Percentiles rank a stretch among this genome's conserved stretches.
These are phyloP conservation scores for Henckelia pumila DNA, from an alignment of 257 asterid genomes.

Conservation along the genomic window DNA sequence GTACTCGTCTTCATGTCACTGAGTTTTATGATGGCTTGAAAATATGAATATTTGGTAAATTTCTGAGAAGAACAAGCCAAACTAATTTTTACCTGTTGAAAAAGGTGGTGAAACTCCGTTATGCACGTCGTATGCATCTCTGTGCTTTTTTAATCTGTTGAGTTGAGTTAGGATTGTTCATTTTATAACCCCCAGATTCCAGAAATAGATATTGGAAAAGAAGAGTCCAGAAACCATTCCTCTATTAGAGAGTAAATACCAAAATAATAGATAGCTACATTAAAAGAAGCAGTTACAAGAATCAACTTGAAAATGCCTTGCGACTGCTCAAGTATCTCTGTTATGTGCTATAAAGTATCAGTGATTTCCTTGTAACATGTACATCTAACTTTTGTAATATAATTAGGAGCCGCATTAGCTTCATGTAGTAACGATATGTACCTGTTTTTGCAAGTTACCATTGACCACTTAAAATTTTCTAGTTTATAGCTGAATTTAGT, in stretches of 20 bases:
- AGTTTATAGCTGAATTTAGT: not conserved
- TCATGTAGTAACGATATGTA: not conserved
- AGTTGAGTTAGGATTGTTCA: no score
- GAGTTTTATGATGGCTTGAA: conserved; percentile 20
- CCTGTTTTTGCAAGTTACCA: not conserved
- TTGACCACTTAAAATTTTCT: not conserved
- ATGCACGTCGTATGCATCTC: no score
- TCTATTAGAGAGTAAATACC: not conserved
- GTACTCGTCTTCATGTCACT: conserved; percentile 33
- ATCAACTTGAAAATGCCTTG: not conserved
- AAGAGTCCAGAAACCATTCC: not conserved
- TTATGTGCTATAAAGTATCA: not conserved
- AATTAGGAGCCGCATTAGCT: not conserved
- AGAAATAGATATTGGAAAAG: no score
- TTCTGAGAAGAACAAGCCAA: conserved; percentile 7
- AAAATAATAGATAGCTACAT: not conserved
- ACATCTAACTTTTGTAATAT: not conserved
- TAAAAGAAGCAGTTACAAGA: not conserved
- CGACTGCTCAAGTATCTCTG: not conserved
- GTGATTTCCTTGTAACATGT: not conserved
- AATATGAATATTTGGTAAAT: not conserved
- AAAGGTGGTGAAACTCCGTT: no score
- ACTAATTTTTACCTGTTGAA: no score
- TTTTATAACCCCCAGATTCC: no score
- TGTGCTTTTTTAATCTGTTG: no score